Evolutionary conservation across 331 rosid species (phyloP), one percentile per base, ranked within the genome.

Genomic region (Dryas integrifolia): DNA sequence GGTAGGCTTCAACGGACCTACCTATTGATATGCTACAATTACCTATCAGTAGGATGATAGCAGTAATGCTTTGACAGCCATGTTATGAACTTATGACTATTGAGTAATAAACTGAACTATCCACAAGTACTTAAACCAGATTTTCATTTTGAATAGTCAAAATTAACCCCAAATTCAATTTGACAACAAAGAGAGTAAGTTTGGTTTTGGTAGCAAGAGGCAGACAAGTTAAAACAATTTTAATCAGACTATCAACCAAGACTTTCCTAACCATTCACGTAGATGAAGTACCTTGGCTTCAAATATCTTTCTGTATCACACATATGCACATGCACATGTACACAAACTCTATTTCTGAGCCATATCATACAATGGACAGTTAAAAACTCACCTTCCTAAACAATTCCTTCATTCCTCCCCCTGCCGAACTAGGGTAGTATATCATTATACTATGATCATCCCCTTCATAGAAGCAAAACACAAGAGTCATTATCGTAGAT

Each of bases 401-500:
- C 70, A 95, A 80, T 78, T 92, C 98, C 89, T 95, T 95, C 99
- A 95, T 95, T 49, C 99, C 99, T 72, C 96, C 96, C 77, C 99
- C 99, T 24, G 98, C 99, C 58, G 98, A 89, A 81, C 99, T 95
- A 21, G 99, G 99, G 85, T 95, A 95, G 81, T 95, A 92, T 88
- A 95, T 95, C 99, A 92, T 92, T 82, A 95, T 89, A 78, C 97
- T 83, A 86, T 95, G 99, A 82, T 95, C 88, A 79, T 95, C 89
- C 77, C 97, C 99, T 95, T 91, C 92, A 88, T 9, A 80, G 46
- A 84, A 86, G 77, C 14, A 81, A 26, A 82, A 57, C 67, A 79
- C 66, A 68, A 60, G 41, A 41, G 76, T 84, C 74, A 83, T 45
- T 48, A 81, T 58, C 82, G 82, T 24, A 15, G 45, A 63, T 38